A percentile compares a stretch with the other conserved stretches of the same genome.
Evolutionary conservation across 2,329 filamentous ascomycete species (phyloP).

Genomic region (Sclerotinia minor): DNA sequence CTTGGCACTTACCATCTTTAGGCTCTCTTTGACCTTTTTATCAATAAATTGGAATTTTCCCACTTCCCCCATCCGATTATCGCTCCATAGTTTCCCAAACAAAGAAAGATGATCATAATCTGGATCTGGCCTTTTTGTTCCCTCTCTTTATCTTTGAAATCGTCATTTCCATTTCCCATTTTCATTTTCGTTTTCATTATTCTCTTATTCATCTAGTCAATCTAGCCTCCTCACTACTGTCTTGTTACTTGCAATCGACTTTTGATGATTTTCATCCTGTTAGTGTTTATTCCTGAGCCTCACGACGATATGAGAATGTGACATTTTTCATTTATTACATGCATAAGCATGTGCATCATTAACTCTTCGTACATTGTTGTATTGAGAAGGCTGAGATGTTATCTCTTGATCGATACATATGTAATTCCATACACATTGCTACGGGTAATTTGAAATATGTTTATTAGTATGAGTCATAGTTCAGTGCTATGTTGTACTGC

Average conservation of each 20-base stretch:
- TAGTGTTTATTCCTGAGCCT: not conserved
- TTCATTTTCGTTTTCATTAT: not conserved
- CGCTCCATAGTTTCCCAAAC: not conserved
- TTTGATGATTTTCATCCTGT: no score
- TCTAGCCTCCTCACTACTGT: not conserved
- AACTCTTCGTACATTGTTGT: not conserved
- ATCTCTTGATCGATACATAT: not conserved
- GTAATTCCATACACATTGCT: not conserved
- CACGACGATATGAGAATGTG: not conserved
- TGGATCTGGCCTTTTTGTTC: conserved; percentile 14
- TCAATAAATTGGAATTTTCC: not conserved
- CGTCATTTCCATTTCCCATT: no score
- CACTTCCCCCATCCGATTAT: not conserved
- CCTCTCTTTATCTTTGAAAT: not conserved
- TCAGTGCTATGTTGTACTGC: not conserved
- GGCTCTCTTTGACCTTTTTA: not conserved
- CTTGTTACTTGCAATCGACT: no score
- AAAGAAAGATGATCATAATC: not conserved
- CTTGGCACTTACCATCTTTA: not conserved
- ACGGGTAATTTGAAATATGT: not conserved
- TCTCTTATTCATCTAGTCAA: not conserved
- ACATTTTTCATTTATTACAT: not conserved
- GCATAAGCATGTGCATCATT: not conserved
- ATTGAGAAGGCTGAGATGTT: conserved; percentile 9
- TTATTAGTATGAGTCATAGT: conserved; percentile 1